Percentiles rank a stretch among this genome's conserved stretches.
Conservation (phyloP, 768 basidiomycete genomes). For the Suillus subalutaceus region DNA sequence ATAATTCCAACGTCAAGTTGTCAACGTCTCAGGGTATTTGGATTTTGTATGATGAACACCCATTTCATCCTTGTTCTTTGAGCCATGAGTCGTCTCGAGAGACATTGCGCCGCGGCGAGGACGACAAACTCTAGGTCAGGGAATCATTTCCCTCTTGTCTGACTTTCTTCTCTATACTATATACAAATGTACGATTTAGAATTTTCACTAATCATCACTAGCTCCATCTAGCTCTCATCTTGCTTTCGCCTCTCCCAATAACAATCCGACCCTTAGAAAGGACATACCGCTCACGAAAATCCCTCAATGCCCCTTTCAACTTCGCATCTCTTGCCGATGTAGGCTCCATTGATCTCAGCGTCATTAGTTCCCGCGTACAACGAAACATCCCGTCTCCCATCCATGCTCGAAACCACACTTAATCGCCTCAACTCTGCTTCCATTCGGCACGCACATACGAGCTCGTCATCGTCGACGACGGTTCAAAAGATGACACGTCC, state of each 20-base stretch:
- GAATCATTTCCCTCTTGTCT: conserved; percentile 43
- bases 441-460: conserved; percentile 61
- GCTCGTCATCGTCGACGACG: conserved; percentile 89
- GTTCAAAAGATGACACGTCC: conserved; percentile 78
- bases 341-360: conserved; percentile 67
- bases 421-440: conserved; percentile 53
- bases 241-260: conserved; percentile 76
- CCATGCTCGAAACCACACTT: conserved; percentile 81
- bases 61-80: conserved; percentile 94
- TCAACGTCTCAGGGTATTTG: background rate
- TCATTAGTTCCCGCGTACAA: conserved; percentile 94
- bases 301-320: conserved; percentile 54
- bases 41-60: conserved; percentile 55
- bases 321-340: conserved; percentile 57
- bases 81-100: conserved; percentile 58
- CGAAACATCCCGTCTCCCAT: conserved; percentile 78
- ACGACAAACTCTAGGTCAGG: conserved; percentile 63
- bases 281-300: conserved; percentile 61
- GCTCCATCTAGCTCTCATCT: conserved; percentile 70
- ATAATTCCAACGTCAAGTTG: background rate
- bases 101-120: conserved; percentile 60
- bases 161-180: conserved; percentile 13
- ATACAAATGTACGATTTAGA: background rate
- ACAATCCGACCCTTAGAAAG: conserved; percentile 67
- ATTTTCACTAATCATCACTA: conserved; percentile 35